Evolutionary conservation across 306 rosid species (phyloP), one percentile per base, ranked within the genome.

Genomic region (Dryas drummondii): DNA sequence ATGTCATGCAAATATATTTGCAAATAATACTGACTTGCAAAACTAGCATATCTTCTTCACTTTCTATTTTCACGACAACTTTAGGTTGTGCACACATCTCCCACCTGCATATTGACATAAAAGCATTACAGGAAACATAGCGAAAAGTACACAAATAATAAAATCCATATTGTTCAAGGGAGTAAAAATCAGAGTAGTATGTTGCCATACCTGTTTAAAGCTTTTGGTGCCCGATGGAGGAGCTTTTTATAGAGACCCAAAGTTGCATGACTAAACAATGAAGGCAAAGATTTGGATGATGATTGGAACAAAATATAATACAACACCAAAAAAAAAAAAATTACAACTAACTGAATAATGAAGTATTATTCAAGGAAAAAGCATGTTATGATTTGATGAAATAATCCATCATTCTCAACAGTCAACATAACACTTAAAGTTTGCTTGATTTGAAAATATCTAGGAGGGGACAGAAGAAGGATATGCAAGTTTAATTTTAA

Each of bases 51-150:
- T 91, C 96, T 75, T 88, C 93, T 88, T 94, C 98, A 59, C 91
- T 84, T 80, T 94, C 98, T 60, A 90, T 90, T 85, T 94, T 94
- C 53, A 94, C 86, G 67, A 94, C 98, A 66, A 94, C 97, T 87
- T 94, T 94, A 11, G 98, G 98, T 73, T 94, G 98, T 0, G 91
- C 97, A 46, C 91, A 90, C 97, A 87, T 90, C 90, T 94, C 98
- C 98, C 94, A 94, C 82, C 98, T 94, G 87, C 82, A 76, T 51
- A 81, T 81, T 44, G 37, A 79, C 14, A 66, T 26, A 78, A 26
- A 78, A 48, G 68, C 44, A 75, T 76, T 54, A 54, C 32, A 68
- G 1, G 60, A 55, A 81, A 66, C 32, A 17, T 7, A 3, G 66
- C 65, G 51, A 26, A 60, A 65, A 40, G 51, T 15, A 73, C 4